These are phyloP conservation scores for Suillus discolor DNA, from an alignment of 768 basidiomycete genomes.

Conservation along the genomic window DNA sequence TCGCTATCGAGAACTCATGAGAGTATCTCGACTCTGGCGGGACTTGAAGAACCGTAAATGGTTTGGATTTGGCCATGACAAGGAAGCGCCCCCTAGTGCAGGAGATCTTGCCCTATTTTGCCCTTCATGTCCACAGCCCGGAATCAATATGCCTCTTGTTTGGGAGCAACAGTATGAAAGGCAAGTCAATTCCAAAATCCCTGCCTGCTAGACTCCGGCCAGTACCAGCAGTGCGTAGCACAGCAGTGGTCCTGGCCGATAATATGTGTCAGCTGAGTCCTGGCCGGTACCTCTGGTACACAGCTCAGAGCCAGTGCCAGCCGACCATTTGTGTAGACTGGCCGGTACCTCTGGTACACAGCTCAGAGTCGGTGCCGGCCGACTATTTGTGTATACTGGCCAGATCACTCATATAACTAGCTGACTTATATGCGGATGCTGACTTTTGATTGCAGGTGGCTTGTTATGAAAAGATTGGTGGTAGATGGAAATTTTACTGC, in stretches of 20 bases:
- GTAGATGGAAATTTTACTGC: constrained; percentile 18
- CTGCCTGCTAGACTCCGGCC: too few relatives aligned
- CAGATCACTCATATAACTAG: too few relatives aligned
- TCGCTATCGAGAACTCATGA: constrained; percentile 17
- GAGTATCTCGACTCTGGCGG: constrained; percentile 7
- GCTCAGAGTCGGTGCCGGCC: too few relatives aligned
- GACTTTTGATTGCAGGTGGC: background rate
- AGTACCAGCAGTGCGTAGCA: too few relatives aligned
- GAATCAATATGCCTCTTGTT: constrained; percentile 20
- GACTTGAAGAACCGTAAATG: constrained; percentile 10
- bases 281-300: too few relatives aligned
- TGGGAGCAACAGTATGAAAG: constrained; percentile 20
- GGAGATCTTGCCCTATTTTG: constrained; percentile 27
- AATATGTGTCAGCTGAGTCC: too few relatives aligned
- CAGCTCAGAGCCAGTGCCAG: too few relatives aligned
- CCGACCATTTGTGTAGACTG: too few relatives aligned
- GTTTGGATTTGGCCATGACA: constrained; percentile 17
- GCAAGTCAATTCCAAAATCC: background rate
- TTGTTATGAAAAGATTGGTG: background rate
- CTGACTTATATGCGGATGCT: too few relatives aligned
- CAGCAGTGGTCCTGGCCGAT: too few relatives aligned
- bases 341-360: too few relatives aligned
- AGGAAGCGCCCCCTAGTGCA: background rate
- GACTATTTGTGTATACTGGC: too few relatives aligned
- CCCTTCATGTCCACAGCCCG: constrained; percentile 29